These are phyloP conservation scores for Diaporthe velutina DNA, from an alignment of 2,329 filamentous ascomycete species.

Conservation along the genomic window DNA sequence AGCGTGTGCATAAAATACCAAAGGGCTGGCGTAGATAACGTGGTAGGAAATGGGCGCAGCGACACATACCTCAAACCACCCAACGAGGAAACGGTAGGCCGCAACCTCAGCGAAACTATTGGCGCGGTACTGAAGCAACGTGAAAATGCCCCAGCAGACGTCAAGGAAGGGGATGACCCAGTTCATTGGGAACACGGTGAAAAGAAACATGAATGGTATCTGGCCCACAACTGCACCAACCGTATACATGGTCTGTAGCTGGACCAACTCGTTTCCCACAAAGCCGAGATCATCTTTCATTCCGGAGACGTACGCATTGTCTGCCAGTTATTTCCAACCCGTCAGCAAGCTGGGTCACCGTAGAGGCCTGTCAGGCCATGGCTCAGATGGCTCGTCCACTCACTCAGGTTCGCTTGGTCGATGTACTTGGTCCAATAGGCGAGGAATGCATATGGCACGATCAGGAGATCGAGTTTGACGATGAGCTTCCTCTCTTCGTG, in stretches of 20 bases:
- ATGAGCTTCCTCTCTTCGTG: conserved; percentile 64
- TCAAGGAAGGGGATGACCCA: conserved; percentile 65
- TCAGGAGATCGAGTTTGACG: conserved; percentile 66
- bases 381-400: neutral
- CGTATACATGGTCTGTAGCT: conserved; percentile 66
- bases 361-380: neutral
- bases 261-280: conserved; percentile 66
- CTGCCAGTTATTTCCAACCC: conserved; percentile 44
- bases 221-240: conserved; percentile 64
- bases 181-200: conserved; percentile 60
- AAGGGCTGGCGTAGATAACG: no score
- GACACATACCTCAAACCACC: conserved; percentile 59
- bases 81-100: conserved; percentile 67
- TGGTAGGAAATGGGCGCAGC: neutral
- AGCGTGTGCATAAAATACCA: neutral
- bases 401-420: conserved; percentile 67
- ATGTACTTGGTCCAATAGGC: conserved; percentile 70
- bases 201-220: conserved; percentile 65
- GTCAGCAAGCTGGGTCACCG: conserved; percentile 37
- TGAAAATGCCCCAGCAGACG: conserved; percentile 68
- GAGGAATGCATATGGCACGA: conserved; percentile 68
- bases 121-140: conserved; percentile 66
- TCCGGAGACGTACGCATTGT: conserved; percentile 68
- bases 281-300: conserved; percentile 65
- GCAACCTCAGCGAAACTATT: conserved; percentile 62